These are phyloP conservation scores for Starmerella bombi DNA, from an alignment of 805 yeast species.

Conservation along the genomic window DNA sequence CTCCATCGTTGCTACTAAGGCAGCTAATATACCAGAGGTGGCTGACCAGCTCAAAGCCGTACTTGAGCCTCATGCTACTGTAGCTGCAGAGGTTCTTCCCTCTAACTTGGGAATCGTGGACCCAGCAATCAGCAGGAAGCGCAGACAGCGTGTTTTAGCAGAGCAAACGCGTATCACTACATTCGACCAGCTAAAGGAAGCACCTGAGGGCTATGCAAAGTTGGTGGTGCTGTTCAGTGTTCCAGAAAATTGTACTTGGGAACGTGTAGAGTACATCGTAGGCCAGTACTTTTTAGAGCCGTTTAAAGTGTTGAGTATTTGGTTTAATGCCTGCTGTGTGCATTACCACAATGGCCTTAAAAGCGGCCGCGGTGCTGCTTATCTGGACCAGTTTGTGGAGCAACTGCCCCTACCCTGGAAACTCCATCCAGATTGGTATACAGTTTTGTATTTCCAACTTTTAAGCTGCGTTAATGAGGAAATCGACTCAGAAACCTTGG, in stretches of 20 bases:
- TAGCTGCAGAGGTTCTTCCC: background rate
- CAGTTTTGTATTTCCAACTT: slow-evolving; percentile 4
- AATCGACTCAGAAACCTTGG: background rate
- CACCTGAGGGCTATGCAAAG: slow-evolving; percentile 5
- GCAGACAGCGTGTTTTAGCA: slow-evolving; percentile 10
- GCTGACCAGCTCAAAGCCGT: background rate
- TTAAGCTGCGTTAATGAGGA: no score
- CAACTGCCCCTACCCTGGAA: slow-evolving; percentile 3
- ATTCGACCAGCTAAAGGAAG: slow-evolving; percentile 10
- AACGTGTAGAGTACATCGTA: slow-evolving; percentile 1
- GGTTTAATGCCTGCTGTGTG: background rate
- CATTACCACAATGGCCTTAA: background rate
- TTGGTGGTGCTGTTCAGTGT: background rate
- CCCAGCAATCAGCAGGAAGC: slow-evolving; percentile 4
- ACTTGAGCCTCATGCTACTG: slow-evolving; percentile 1
- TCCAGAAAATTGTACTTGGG: slow-evolving; percentile 1
- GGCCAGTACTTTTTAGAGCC: slow-evolving; percentile 13
- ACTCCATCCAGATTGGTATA: slow-evolving; percentile 7
- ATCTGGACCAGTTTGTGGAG: background rate
- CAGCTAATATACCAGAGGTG: background rate
- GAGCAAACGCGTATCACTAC: slow-evolving; percentile 13
- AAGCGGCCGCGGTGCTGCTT: background rate
- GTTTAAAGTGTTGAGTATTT: slow-evolving; percentile 9
- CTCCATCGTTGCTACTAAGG: background rate
- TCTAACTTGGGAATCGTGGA: slow-evolving; percentile 3